Evolutionary conservation across 148 eudicot species (phyloP).

Genomic region (Silene conica): DNA sequence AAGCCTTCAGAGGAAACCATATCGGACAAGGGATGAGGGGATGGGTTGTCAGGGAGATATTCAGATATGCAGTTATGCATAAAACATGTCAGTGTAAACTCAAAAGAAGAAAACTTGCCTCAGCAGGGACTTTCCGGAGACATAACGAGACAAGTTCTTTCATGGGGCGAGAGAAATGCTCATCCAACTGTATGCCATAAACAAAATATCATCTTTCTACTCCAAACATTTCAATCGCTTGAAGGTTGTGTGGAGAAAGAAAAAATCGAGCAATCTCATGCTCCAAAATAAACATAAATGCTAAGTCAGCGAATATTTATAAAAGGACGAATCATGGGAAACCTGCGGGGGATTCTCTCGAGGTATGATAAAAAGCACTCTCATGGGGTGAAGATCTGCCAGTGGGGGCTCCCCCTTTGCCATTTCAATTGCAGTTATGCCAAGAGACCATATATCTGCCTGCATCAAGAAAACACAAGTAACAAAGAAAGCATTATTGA

Average conservation of each 20-base stretch:
- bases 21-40: background rate
- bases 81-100: background rate
- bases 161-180: slow-evolving; percentile 91
- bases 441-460: slow-evolving; percentile 99
- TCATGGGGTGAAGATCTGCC: slow-evolving; percentile 96
- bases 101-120: slow-evolving; percentile 38
- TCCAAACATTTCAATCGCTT: background rate
- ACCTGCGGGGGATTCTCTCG: slow-evolving; percentile 99
- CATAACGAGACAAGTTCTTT: slow-evolving; percentile 89
- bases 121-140: slow-evolving; percentile 76
- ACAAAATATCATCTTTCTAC: slow-evolving; percentile 21
- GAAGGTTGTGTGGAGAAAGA: background rate
- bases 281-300: background rate
- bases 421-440: slow-evolving; percentile 96
- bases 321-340: slow-evolving; percentile 9
- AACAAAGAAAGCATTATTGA: background rate
- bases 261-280: slow-evolving; percentile 11
- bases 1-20: background rate
- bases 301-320: slow-evolving; percentile 1
- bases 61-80: background rate
- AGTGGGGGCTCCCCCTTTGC: slow-evolving; percentile 98
- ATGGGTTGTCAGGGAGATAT: background rate
- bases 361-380: slow-evolving; percentile 97
- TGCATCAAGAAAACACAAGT: slow-evolving; percentile 33
- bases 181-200: slow-evolving; percentile 69